Conservation (phyloP, 2,329 filamentous ascomycete species). For the Zymoseptoria passerinii region DNA sequence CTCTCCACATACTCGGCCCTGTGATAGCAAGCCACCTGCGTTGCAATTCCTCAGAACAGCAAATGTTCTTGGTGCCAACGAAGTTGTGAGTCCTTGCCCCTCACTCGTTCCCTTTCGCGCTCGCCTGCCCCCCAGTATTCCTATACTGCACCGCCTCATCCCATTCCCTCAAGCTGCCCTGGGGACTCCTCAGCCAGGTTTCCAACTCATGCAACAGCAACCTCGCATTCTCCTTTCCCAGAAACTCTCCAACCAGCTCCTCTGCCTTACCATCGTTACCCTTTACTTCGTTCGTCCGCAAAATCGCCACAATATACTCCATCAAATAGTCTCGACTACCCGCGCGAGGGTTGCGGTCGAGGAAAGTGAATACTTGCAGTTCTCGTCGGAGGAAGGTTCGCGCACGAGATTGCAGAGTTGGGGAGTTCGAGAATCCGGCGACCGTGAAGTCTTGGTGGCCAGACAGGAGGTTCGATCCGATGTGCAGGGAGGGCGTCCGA, state of each 20-base stretch:
- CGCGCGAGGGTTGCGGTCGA: slow-evolving; percentile 35
- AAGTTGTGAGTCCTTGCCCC: too few relatives aligned
- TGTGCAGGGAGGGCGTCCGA: slow-evolving; percentile 66
- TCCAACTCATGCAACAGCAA: slow-evolving; percentile 80
- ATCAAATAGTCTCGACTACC: slow-evolving; percentile 60
- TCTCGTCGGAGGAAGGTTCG: slow-evolving; percentile 77
- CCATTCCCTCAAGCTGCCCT: slow-evolving; percentile 63
- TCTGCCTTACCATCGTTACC: slow-evolving; percentile 71
- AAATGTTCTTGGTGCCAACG: too few relatives aligned
- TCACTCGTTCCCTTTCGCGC: too few relatives aligned
- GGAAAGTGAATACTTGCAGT: slow-evolving; percentile 71
- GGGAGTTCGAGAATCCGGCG: slow-evolving; percentile 52
- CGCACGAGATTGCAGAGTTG: slow-evolving; percentile 65
- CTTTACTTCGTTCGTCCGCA: slow-evolving; percentile 76
- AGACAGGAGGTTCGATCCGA: slow-evolving; percentile 73
- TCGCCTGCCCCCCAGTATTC: background rate
- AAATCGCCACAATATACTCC: slow-evolving; percentile 74
- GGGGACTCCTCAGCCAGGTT: slow-evolving; percentile 76
- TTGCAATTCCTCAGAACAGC: too few relatives aligned
- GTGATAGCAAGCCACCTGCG: too few relatives aligned
- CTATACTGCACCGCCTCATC: slow-evolving; percentile 69
- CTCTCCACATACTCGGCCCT: too few relatives aligned
- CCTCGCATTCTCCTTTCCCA: slow-evolving; percentile 63
- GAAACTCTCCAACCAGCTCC: slow-evolving; percentile 66
- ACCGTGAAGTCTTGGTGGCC: slow-evolving; percentile 68